Base-by-base conservation (phyloP, 2,329 filamentous ascomycete species). In the Aspergillus jensenii region DNA sequence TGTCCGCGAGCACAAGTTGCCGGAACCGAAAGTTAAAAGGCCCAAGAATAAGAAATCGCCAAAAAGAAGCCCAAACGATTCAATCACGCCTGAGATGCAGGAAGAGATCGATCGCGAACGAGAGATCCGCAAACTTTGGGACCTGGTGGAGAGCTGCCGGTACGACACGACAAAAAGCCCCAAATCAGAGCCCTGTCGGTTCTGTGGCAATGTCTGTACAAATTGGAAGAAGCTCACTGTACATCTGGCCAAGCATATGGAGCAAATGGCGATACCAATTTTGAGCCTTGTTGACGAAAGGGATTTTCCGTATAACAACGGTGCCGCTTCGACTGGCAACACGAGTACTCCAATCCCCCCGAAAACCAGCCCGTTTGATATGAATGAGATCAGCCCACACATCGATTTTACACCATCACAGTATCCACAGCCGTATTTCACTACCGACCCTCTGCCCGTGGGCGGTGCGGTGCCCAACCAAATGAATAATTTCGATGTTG, bases 181-280 rank as follows among this genome's bases (percentile, higher is more conserved):
- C 3, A 83, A 85, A 53, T 85, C 91, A 11, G 92, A 96, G 75
- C 85, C 90, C 15, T 97, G 93, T 73, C 87, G 90, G 43, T 96
- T 96, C 78, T 96, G 93, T 69, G 89, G 88, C 59, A 92, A 89
- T 73, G 81, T 84, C 12, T 93, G 91, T 73, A 86, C 84, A 35
- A 90, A 86, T 40, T 96, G 91, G 91, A 96, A 96, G 81, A 96
- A 96, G 76, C 79, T 96, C 59, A 96, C 90, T 0, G 91, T 95
- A n/a, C 93, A 96, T 75, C 77, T 96, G 71, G 91, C 91, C 50
- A 93, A 93, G 74, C 93, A 97, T 72, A 95, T 97, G 91, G 91
- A 96, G 74, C 87, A 91, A 64, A 90, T 96, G 69, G 90, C 90
- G 67, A 84, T 96, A 69, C 92, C 93, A 0, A 85, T 96, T 33